These are phyloP conservation scores for Lepidium aucheri DNA, from an alignment of 345 rosid species.

Conservation along the genomic window DNA sequence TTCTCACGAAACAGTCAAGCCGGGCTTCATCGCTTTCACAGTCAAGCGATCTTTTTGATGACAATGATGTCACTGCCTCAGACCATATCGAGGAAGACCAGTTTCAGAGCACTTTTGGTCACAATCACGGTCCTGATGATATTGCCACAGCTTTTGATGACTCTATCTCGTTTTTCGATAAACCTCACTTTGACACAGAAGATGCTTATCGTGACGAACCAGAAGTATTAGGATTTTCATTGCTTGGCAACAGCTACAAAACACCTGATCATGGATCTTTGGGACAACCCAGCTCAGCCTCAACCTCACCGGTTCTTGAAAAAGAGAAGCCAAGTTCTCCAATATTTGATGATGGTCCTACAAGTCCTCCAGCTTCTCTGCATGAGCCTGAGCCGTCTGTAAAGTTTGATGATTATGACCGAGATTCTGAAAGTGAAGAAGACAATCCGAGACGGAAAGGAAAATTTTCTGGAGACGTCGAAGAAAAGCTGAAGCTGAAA, in stretches of 20 bases:
- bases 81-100: conserved; percentile 27
- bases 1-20: conserved; percentile 33
- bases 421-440: conserved; percentile 47
- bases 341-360: conserved; percentile 33
- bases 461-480: neutral
- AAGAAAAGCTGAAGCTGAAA: conserved; percentile 12
- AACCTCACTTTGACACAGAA: conserved; percentile 35
- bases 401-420: conserved; percentile 52
- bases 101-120: neutral
- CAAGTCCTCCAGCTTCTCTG: conserved; percentile 33
- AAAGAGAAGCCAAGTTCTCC: conserved; percentile 25
- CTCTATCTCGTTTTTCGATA: conserved; percentile 49
- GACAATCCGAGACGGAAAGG: conserved; percentile 14
- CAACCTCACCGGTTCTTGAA: conserved; percentile 29
- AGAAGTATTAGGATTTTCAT: conserved; percentile 24
- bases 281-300: conserved; percentile 21
- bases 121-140: conserved; percentile 25
- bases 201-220: conserved; percentile 19
- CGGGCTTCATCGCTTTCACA: conserved; percentile 33
- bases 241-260: conserved; percentile 28
- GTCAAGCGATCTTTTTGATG: conserved; percentile 31
- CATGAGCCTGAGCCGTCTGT: conserved; percentile 35
- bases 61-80: conserved; percentile 20
- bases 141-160: conserved; percentile 50
- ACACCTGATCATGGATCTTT: conserved; percentile 19